A percentile compares a stretch with the other conserved stretches of the same genome.
phyloP scores from a whole-genome alignment of 2,329 filamentous ascomycete species.

The Paraphoma sp. region DNA sequence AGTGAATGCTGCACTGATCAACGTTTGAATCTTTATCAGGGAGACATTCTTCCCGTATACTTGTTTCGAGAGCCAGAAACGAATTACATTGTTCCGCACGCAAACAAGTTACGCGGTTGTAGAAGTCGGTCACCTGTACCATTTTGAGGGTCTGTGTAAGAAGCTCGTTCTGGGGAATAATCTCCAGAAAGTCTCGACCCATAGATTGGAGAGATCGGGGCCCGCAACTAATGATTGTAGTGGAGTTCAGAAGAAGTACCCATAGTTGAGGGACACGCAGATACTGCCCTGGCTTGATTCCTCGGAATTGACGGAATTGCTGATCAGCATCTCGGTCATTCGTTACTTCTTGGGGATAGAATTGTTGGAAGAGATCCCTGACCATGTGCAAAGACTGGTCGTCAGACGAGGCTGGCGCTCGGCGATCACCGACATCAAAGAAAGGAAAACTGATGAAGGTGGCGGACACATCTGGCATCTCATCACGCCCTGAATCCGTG shows the following conservation, averaged over 20 bases:
- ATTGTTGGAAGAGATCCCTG: neutral
- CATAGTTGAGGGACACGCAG: neutral
- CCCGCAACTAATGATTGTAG: neutral
- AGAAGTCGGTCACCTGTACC: neutral
- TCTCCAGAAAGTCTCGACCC: neutral
- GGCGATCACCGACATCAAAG: neutral
- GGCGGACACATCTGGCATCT: neutral
- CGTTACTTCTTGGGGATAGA: neutral
- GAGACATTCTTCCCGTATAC: neutral
- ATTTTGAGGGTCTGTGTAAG: neutral
- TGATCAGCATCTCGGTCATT: neutral
- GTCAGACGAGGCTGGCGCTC: neutral
- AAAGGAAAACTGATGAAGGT: neutral
- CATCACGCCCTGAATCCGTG: neutral
- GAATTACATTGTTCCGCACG: neutral
- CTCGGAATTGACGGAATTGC: neutral
- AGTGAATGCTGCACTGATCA: neutral
- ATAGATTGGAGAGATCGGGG: neutral
- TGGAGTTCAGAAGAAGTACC: neutral
- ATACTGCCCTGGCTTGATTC: neutral
- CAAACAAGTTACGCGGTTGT: neutral
- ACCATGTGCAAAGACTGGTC: neutral
- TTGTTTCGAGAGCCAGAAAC: neutral
- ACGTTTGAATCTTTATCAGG: neutral
- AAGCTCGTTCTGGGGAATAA: neutral